Evolutionary conservation across 2,329 filamentous ascomycete species (phyloP), one percentile per base, ranked within the genome.

Genomic region (Drechslerella dactyloides): DNA sequence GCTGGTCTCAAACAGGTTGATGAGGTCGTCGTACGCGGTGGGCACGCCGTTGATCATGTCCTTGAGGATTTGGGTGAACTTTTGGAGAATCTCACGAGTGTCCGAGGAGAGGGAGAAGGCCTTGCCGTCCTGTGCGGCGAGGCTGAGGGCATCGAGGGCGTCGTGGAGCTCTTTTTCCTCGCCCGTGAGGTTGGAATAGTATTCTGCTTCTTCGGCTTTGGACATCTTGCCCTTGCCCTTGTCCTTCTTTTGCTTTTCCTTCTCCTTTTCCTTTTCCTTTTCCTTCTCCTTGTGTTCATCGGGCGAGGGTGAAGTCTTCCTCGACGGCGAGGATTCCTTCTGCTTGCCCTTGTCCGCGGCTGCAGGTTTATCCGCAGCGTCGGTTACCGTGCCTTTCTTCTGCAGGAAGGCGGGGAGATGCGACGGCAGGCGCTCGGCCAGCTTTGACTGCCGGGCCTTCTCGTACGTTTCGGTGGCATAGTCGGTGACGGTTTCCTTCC

Each of bases 1-100:
- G 70, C 87, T 85, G 74, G 85, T 84, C 76, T 88, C 85, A 17
- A 89, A 79, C 74, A 87, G 84, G n/a, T 82, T 80, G 73, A 83
- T 87, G n/a, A 99, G 87, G 78, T 99, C 94, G 77, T 89, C 85
- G 79, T 96, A 96, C 1, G 94, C 94, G 0, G 93, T 97, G 1
- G 94, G 94, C 1, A 91, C 94, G 73, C 94, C 94, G 78, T 92
- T 93, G 77, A 94, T 86, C 15, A 97, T 85, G 78, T 99, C 94
- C 78, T 93, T 94, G 78, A 99, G 89, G 35, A 97, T 88, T 63
- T 92, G 83, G 0, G 91, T 96, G 83, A 99, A 99, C 73, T 88
- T 87, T 60, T 87, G 85, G 57, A 96, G 85, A 30, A 96, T 84
- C 74, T 91, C 89, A 73, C 91, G 87, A 0, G 91, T 93, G 76